Percentiles rank a stretch among this genome's conserved stretches.
Conservation (phyloP, 345 rosid species). For the Trapa bicornis region DNA sequence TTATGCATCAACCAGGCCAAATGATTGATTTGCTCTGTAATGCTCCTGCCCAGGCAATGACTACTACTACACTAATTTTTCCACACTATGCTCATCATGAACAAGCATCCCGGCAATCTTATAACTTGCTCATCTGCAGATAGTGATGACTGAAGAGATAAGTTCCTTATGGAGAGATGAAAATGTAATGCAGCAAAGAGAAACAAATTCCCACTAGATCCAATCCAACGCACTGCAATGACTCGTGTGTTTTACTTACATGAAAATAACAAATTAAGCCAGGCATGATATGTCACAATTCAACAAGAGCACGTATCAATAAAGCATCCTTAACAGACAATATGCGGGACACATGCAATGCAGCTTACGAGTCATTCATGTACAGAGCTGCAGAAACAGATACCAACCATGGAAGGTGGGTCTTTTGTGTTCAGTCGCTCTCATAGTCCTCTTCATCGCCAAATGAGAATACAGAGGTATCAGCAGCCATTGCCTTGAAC, state of each 20-base stretch:
- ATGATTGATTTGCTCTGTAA: background rate
- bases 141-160: background rate
- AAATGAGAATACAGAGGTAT: slow-evolving; percentile 73
- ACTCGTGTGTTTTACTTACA: background rate
- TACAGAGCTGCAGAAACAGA: slow-evolving; percentile 2
- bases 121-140: too few relatives aligned
- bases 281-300: background rate
- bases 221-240: background rate
- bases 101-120: too few relatives aligned
- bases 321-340: background rate
- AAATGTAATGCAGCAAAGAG: background rate
- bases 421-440: slow-evolving; percentile 34
- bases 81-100: background rate
- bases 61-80: background rate
- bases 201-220: background rate
- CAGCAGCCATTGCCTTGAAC: slow-evolving; percentile 80
- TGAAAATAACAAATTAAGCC: background rate
- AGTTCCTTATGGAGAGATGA: background rate
- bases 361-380: slow-evolving; percentile 1
- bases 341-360: background rate
- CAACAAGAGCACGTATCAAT: background rate
- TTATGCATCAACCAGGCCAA: background rate
- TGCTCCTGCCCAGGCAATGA: background rate
- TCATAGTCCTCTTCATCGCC: slow-evolving; percentile 82
- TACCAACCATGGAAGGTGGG: background rate